phyloP scores from a whole-genome alignment of 2,329 filamentous ascomycete genomes.

The Epichloe bromicola region DNA sequence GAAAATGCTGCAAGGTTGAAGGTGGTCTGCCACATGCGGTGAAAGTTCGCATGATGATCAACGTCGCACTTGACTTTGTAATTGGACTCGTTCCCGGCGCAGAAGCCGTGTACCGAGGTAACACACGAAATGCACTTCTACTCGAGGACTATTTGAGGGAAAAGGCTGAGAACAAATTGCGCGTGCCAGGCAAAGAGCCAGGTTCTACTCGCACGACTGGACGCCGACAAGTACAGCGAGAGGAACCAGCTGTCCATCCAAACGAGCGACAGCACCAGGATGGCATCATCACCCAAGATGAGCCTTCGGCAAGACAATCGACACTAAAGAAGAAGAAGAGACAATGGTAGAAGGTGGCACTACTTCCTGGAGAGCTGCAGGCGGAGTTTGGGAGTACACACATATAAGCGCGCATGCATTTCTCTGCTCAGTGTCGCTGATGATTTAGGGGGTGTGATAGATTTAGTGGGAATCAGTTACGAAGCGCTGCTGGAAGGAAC shows the following conservation, averaged over 20 bases:
- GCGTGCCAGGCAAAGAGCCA: conserved; percentile 29
- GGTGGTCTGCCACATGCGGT: conserved; percentile 56
- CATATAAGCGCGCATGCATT: not conserved
- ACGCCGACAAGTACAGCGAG: conserved; percentile 27
- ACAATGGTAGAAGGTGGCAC: not conserved
- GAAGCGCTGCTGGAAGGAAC: not conserved
- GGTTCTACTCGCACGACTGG: conserved; percentile 37
- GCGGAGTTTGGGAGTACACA: not conserved
- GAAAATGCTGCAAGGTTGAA: conserved; percentile 59
- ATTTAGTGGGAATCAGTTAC: not conserved
- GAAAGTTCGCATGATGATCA: conserved; percentile 62
- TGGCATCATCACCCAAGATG: not conserved
- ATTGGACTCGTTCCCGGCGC: conserved; percentile 60
- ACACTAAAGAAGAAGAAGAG: not conserved
- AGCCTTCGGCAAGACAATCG: not conserved
- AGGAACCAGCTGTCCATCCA: conserved; percentile 4
- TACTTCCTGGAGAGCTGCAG: not conserved
- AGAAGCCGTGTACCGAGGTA: conserved; percentile 62
- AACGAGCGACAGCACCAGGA: not conserved
- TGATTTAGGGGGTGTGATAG: not conserved
- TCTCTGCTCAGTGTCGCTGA: not conserved
- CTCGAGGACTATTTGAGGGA: conserved; percentile 56
- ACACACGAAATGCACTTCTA: conserved; percentile 61
- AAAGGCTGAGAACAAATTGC: conserved; percentile 47
- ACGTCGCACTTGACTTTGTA: conserved; percentile 61